Evolutionary conservation across 75 land plant species (phyloP), one percentile per base, ranked within the genome.

Genomic region (Azolla pinnata): DNA sequence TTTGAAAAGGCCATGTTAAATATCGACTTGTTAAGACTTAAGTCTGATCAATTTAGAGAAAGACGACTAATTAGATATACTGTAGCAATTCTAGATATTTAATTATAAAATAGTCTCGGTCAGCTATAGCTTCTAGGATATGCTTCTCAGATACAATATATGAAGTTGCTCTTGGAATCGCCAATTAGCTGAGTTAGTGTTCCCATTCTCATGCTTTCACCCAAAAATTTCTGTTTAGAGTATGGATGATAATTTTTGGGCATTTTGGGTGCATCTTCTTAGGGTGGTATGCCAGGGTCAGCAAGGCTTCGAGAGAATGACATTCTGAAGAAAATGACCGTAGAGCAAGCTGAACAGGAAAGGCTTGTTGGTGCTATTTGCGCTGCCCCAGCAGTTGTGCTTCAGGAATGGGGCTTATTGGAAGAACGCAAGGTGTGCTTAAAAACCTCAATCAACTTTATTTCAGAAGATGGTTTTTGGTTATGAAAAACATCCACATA

Each of bases 231-330:
- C 23, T 49, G 14, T n/a, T 26, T 1, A 38, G 27, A 14, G 0
- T 18, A 17, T 21, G 26, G 18, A 28, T 18, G 27, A 40, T 47
- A 35, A 16, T 62, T 33, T 54, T 29, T n/a, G 30, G 24, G n/a
- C 12, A 25, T 34, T n/a, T 19, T 16, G 32, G 29, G 7, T 16
- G 25, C 1, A 25, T 14, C 51, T 34, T n/a, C n/a, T 29, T 18
- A 84, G 87, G 87, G 84, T 57, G 87, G 87, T 7, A 77, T 83
- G 84, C 83, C 84, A 4, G 87, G 87, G 38, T 59, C 84, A 10
- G 50, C 61, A 0, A 75, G 54, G 44, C 75, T 84, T 12, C 72
- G 67, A 62, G 65, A 81, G 34, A 70, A 60, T 56, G 60, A 31
- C 26, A 62, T 50, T 29, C 45, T 84, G 29, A 64, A 84, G 66